These are phyloP conservation scores for Epithemia pelagica DNA, from an alignment of 108 stramenopile species.

Conservation along the genomic window DNA sequence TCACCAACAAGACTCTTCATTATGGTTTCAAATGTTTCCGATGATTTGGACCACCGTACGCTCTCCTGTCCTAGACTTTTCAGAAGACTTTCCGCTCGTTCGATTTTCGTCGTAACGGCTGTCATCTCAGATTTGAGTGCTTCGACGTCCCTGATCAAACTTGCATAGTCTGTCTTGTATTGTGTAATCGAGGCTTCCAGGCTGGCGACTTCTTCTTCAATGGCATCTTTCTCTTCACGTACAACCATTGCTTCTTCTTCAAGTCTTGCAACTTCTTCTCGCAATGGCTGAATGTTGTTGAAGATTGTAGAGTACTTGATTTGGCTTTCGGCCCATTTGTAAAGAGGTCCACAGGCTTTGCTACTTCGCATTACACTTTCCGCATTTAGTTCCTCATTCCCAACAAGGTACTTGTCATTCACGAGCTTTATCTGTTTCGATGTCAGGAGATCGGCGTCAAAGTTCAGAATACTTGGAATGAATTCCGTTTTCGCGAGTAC, in stretches of 20 bases:
- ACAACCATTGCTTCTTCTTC: slow-evolving; percentile 64
- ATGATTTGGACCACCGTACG: slow-evolving; percentile 91
- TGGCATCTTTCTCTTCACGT: slow-evolving; percentile 60
- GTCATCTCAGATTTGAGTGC: slow-evolving; percentile 94
- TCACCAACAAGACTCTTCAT: slow-evolving; percentile 88
- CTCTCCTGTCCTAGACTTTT: slow-evolving; percentile 91
- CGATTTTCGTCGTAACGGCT: slow-evolving; percentile 82
- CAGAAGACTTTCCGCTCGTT: slow-evolving; percentile 87
- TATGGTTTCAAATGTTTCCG: slow-evolving; percentile 77
- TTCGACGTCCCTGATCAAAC: slow-evolving; percentile 92
- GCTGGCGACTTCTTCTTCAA: slow-evolving; percentile 74
- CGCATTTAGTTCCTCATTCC: slow-evolving; percentile 56
- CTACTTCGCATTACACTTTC: slow-evolving; percentile 68
- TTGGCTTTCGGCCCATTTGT: slow-evolving; percentile 93
- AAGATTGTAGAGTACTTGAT: slow-evolving; percentile 91
- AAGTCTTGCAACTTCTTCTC: slow-evolving; percentile 91
- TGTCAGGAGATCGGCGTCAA: slow-evolving; percentile 83
- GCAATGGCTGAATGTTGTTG: slow-evolving; percentile 91
- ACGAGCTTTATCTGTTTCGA: slow-evolving; percentile 78
- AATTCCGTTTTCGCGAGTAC: slow-evolving; percentile 87
- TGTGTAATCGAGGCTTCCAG: slow-evolving; percentile 87
- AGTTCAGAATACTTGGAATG: slow-evolving; percentile 94
- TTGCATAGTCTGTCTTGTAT: slow-evolving; percentile 96
- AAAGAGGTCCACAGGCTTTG: slow-evolving; percentile 97
- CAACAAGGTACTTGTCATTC: slow-evolving; percentile 76